phyloP scores from a whole-genome alignment of 306 rosid genomes.

The Gleditsia sinensis region DNA sequence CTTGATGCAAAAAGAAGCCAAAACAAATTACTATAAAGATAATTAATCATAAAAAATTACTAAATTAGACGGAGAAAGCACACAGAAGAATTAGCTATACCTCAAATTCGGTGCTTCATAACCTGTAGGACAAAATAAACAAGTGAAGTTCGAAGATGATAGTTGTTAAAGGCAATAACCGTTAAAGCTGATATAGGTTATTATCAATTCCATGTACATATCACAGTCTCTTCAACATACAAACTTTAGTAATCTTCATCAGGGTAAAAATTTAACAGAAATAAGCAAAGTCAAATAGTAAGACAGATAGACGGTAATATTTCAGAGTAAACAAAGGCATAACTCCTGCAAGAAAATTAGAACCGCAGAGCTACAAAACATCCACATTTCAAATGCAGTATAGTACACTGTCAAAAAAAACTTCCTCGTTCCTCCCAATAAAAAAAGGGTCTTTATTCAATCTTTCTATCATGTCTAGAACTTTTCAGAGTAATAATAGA shows the following conservation, averaged over 20 bases:
- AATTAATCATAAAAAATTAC: neutral
- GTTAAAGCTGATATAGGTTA: neutral
- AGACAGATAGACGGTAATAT: neutral
- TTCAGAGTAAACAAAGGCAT: neutral
- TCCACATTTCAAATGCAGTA: neutral
- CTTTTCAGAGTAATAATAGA: too few relatives aligned
- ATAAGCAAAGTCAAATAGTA: neutral
- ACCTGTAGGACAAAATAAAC: slow-evolving; percentile 51
- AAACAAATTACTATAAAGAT: neutral
- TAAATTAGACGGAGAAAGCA: neutral
- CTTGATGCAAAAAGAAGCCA: neutral
- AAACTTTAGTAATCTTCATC: neutral
- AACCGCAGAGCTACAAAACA: neutral
- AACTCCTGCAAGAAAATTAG: neutral
- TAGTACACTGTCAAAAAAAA: neutral
- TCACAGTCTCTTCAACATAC: neutral
- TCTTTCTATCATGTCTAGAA: too few relatives aligned
- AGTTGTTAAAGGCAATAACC: neutral
- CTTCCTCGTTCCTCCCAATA: too few relatives aligned
- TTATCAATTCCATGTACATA: slow-evolving; percentile 9
- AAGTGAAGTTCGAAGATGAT: slow-evolving; percentile 14
- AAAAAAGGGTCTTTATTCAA: too few relatives aligned
- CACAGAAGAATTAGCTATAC: slow-evolving; percentile 30
- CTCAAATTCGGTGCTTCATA: slow-evolving; percentile 81
- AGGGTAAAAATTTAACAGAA: neutral